Evolutionary conservation across 1,139 yeast genomes (phyloP).

Genomic region (Yamadazyma kanchanaburiensis): DNA sequence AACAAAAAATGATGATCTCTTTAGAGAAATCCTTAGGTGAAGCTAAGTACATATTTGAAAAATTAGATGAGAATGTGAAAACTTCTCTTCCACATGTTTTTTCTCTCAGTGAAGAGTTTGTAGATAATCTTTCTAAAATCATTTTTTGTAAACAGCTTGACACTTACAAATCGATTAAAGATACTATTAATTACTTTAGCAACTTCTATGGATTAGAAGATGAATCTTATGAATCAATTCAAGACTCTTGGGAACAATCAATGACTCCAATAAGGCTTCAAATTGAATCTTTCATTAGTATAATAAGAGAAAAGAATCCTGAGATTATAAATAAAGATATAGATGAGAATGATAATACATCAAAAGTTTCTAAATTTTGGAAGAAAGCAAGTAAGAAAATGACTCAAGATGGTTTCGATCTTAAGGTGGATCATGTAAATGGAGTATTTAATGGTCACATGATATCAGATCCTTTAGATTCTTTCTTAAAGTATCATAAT

Average conservation of each 20-base stretch:
- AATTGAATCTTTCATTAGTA: constrained; percentile 33
- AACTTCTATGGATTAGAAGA: constrained; percentile 35
- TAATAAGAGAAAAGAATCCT: constrained; percentile 29
- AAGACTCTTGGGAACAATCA: constrained; percentile 32
- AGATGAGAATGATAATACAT: constrained; percentile 25
- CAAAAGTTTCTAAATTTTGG: constrained; percentile 25
- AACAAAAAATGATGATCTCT: constrained; percentile 26
- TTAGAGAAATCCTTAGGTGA: constrained; percentile 28
- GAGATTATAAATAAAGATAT: constrained; percentile 29
- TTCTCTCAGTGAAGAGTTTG: constrained; percentile 48
- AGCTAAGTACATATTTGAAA: constrained; percentile 27
- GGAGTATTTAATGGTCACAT: constrained; percentile 33
- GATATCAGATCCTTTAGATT: constrained; percentile 32
- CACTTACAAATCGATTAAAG: constrained; percentile 25
- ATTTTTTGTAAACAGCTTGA: constrained; percentile 30
- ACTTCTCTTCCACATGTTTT: constrained; percentile 45
- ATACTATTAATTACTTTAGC: constrained; percentile 28
- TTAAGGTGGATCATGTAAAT: constrained; percentile 24
- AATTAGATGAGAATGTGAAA: constrained; percentile 38
- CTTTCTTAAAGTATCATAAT: constrained; percentile 29
- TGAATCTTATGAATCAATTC: constrained; percentile 20
- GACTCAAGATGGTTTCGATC: constrained; percentile 21
- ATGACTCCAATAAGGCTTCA: constrained; percentile 30
- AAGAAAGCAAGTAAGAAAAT: constrained; percentile 22
- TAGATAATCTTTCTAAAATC: constrained; percentile 38